Evolutionary conservation across 2,329 filamentous ascomycete genomes (phyloP), one percentile per base, ranked within the genome.

Genomic region (Penicillium sp.): DNA sequence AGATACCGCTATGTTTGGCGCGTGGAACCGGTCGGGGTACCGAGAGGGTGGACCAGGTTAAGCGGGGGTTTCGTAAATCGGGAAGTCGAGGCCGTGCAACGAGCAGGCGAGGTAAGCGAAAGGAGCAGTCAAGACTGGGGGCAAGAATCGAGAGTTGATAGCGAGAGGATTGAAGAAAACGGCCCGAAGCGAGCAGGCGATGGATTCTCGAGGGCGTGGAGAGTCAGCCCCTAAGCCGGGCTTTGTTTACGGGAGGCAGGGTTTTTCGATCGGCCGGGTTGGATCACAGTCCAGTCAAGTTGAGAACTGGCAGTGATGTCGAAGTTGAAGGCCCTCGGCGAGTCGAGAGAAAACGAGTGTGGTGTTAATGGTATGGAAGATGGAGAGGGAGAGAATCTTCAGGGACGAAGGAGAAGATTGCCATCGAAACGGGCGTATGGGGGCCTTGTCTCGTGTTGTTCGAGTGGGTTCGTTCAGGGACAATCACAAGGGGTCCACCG

Each of bases 281-380:
- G n/a, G 28, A 31, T 35, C 28, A 28, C 37, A 38, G 28, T 31
- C 48, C 55, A 52, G 55, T 57, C 39, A 48, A 28, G 11, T 57
- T 57, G 48, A 37, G 31, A 57, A 57, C 37, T 37, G 34, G 37
- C 22, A 17, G 42, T 39, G 53, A 43, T 6, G 41, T 37, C 49
- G 49, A 51, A 34, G 37, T 50, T 25, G 47, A 45, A 28, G 45
- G 55, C 49, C 28, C 53, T 62, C 50, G 31, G 53, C 52, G 53
- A 35, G 55, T 39, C 41, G 28, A 41, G 28, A 45, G 43, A 39
- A 60, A 61, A 61, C 54, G 58, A 63, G 57, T 57, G 65, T 63
- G 59, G n/a, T 60, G 60, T 28, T 37, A 17, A 22, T 15, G 35
- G 8, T 15, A 20, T 2, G 22, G 10, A 25, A 25, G 15, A 20